Base-by-base conservation (phyloP, 768 basidiomycete species). In the Auriscalpium orientale region DNA sequence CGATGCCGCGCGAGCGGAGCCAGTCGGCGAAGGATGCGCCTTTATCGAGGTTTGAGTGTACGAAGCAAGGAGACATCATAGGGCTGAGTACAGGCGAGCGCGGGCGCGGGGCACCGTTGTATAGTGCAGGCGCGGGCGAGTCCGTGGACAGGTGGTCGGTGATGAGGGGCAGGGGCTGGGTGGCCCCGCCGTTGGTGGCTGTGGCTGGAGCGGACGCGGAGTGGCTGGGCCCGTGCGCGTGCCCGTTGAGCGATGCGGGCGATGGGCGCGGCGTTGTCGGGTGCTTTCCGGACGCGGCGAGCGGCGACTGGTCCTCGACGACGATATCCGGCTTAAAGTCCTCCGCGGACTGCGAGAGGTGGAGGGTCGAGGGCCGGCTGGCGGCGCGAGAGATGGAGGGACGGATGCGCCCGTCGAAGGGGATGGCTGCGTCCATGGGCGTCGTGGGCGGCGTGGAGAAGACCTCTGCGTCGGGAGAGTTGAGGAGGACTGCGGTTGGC, bases 21-120 rank as follows among this genome's bases (percentile, higher is more conserved):
- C 88, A 92, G 58, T 90, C 89, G 38, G 82, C 79, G 46, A 93
- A 75, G 9, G 89, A 85, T 4, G 83, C 85, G 44, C 83, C 83
- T 64, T 87, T 85, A 69, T 95, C 89, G 49, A 98, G 86, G 62
- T 90, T 83, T 0, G 90, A 93, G 73, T 98, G 94, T 38, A 98
- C 85, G 70, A 94, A 95, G 67, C 92, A 97, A 10, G 94, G 94
- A 0, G 91, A 93, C 46, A 77, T 74, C 62, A 77, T 71, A 20
- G 59, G 76, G 65, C 52, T 73, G 48, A 59, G 61, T 50, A 54
- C 48, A 52, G 58, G 61, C 44, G 58, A 11, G 53, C 57, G 54
- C 53, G 55, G 49, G n/a, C 59, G 45, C 48, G 62, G 36, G 48
- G 20, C n/a, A n/a, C 53, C 38, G 38, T 20, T 22, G 8, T 35